These are phyloP conservation scores for Daedalea quercina DNA, from an alignment of 768 basidiomycete species.

Conservation along the genomic window DNA sequence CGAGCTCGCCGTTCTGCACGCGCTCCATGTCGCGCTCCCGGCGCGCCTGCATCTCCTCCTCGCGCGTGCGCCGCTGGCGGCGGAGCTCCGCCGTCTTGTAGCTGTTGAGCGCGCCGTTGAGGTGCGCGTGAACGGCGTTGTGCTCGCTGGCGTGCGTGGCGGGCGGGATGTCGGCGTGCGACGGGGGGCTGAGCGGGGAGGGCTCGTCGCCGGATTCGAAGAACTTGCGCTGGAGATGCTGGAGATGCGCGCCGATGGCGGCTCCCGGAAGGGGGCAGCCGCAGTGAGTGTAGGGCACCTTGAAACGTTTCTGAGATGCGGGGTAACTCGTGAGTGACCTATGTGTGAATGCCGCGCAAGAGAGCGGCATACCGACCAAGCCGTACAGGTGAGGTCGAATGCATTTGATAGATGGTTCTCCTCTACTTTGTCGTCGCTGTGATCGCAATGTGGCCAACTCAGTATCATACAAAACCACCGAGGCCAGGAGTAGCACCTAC, in stretches of 20 bases:
- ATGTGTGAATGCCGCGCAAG: background rate
- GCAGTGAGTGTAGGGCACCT: slow-evolving; percentile 48
- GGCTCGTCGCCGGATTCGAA: slow-evolving; percentile 10
- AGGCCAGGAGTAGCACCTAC: background rate
- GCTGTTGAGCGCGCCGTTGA: background rate
- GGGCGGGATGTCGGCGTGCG: slow-evolving; percentile 31
- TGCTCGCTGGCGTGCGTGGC: slow-evolving; percentile 55
- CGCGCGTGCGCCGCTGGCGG: slow-evolving; percentile 16
- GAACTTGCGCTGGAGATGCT: slow-evolving; percentile 20
- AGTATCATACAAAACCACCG: background rate
- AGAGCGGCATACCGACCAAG: slow-evolving; percentile 33
- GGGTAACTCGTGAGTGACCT: background rate
- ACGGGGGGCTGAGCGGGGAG: slow-evolving; percentile 26
- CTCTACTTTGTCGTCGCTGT: slow-evolving; percentile 44
- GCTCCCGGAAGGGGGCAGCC: slow-evolving; percentile 49
- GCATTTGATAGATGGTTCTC: slow-evolving; percentile 36
- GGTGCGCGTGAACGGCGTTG: slow-evolving; percentile 31
- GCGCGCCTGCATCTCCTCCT: slow-evolving; percentile 22
- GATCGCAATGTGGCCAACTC: background rate
- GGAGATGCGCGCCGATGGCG: slow-evolving; percentile 36
- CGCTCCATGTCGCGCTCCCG: slow-evolving; percentile 21
- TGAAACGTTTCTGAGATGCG: slow-evolving; percentile 36
- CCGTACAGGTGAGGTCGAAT: slow-evolving; percentile 46
- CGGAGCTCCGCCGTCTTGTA: slow-evolving; percentile 6
- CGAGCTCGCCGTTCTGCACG: slow-evolving; percentile 17